These are phyloP conservation scores for Hydnomerulius pinastri DNA, from an alignment of 768 basidiomycete species.

Conservation along the genomic window DNA sequence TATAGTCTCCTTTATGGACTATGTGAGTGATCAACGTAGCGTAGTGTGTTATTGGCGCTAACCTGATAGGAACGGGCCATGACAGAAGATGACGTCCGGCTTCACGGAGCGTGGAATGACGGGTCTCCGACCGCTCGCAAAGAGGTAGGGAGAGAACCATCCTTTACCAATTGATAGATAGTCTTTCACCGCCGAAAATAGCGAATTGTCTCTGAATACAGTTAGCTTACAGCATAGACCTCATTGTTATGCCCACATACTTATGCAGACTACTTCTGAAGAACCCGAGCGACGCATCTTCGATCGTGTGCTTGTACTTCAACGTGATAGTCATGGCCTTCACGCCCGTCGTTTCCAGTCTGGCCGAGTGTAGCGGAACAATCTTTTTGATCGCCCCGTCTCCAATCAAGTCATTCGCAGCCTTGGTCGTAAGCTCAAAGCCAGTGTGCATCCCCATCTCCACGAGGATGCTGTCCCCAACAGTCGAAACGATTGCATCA, in stretches of 20 bases:
- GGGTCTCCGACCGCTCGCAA: slow-evolving; percentile 59
- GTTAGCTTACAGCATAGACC: background rate
- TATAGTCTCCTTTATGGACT: slow-evolving; percentile 52
- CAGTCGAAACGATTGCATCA: slow-evolving; percentile 48
- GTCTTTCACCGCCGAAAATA: slow-evolving; percentile 62
- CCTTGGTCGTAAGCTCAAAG: slow-evolving; percentile 50
- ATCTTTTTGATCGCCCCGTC: slow-evolving; percentile 48
- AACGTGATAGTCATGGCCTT: slow-evolving; percentile 62
- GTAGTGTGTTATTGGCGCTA: slow-evolving; percentile 9
- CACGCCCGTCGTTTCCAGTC: slow-evolving; percentile 57
- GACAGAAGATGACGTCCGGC: slow-evolving; percentile 66
- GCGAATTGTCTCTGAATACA: slow-evolving; percentile 47
- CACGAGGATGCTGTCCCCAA: slow-evolving; percentile 61
- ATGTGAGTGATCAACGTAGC: background rate
- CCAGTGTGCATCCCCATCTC: slow-evolving; percentile 57
- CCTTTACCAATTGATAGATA: slow-evolving; percentile 65
- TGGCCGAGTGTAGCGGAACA: slow-evolving; percentile 53
- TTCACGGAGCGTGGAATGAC: slow-evolving; percentile 63
- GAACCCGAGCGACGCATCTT: slow-evolving; percentile 62
- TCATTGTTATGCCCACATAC: slow-evolving; percentile 33
- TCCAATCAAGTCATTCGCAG: slow-evolving; percentile 54
- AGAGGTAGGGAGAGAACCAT: slow-evolving; percentile 69
- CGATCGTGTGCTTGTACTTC: slow-evolving; percentile 56
- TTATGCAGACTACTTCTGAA: slow-evolving; percentile 60
- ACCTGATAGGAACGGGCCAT: slow-evolving; percentile 64